A percentile compares a stretch with the other conserved stretches of the same genome.
Conservation (phyloP, 1,284 basidiomycete genomes). For the Albatrellus sp. region DNA sequence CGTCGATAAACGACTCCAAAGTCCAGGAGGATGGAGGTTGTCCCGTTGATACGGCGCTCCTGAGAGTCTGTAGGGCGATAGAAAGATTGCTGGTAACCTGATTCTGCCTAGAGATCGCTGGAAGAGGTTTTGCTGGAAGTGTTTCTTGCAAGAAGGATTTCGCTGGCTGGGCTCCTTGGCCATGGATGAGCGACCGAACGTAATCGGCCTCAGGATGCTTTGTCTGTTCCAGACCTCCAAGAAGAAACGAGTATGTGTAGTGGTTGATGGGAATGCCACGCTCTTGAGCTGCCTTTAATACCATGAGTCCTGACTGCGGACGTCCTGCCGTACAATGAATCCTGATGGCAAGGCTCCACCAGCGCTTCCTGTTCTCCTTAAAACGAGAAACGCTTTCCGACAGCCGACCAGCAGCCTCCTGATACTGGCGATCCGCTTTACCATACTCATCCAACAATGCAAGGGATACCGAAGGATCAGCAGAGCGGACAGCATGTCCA, state of each 20-base stretch:
- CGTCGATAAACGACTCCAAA: slow-evolving; percentile 12
- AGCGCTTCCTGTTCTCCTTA: slow-evolving; percentile 2
- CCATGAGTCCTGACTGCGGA: slow-evolving; percentile 9
- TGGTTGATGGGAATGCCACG: slow-evolving; percentile 7
- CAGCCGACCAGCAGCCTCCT: neutral
- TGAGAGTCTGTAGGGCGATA: slow-evolving; percentile 7
- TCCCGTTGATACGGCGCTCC: neutral
- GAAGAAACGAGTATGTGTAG: slow-evolving; percentile 8
- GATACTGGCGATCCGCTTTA: slow-evolving; percentile 3
- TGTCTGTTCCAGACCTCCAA: slow-evolving; percentile 7
- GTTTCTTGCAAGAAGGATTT: neutral
- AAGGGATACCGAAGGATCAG: slow-evolving; percentile 8
- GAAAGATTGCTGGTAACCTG: slow-evolving; percentile 1
- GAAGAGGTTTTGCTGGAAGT: neutral
- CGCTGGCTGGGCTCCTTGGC: neutral
- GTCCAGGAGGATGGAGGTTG: slow-evolving; percentile 4
- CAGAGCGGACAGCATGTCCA: slow-evolving; percentile 13
- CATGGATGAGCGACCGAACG: neutral
- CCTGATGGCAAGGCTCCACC: slow-evolving; percentile 14
- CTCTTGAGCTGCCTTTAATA: slow-evolving; percentile 11
- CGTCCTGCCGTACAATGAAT: slow-evolving; percentile 10
- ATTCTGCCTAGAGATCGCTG: neutral
- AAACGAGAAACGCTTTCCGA: neutral
- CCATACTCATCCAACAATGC: slow-evolving; percentile 15
- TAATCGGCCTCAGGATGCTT: slow-evolving; percentile 1